These are phyloP conservation scores for Coccinonectria pachysandricola DNA, from an alignment of 2,329 filamentous ascomycete species.

Conservation along the genomic window DNA sequence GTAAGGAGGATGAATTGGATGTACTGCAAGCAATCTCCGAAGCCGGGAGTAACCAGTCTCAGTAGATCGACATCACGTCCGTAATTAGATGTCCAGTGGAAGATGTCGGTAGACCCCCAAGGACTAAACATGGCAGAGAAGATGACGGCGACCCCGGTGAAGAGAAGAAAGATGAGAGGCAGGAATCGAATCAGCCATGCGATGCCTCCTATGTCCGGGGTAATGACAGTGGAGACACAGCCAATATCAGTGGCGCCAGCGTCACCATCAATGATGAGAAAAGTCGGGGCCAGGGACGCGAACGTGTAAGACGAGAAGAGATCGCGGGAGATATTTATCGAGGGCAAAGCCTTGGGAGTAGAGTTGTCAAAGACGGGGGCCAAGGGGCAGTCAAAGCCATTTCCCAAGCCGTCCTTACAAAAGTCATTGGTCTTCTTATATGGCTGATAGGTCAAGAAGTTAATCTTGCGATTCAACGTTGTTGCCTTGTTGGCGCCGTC, in stretches of 20 bases:
- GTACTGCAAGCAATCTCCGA: slow-evolving; percentile 93
- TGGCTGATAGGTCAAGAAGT: slow-evolving; percentile 69
- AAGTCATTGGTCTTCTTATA: slow-evolving; percentile 50
- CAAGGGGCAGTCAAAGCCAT: slow-evolving; percentile 63
- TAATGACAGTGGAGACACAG: slow-evolving; percentile 74
- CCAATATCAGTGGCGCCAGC: slow-evolving; percentile 51
- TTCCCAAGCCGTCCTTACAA: slow-evolving; percentile 50
- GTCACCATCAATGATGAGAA: slow-evolving; percentile 70
- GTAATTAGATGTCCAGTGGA: slow-evolving; percentile 97
- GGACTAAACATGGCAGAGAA: slow-evolving; percentile 83
- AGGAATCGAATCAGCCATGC: slow-evolving; percentile 63
- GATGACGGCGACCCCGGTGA: slow-evolving; percentile 73
- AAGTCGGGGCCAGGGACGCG: slow-evolving; percentile 63
- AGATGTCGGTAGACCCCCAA: slow-evolving; percentile 84
- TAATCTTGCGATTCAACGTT: slow-evolving; percentile 61
- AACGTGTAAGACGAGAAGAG: slow-evolving; percentile 81
- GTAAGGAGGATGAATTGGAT: slow-evolving; percentile 87
- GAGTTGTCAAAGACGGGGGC: slow-evolving; percentile 54
- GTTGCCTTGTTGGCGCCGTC: slow-evolving; percentile 47
- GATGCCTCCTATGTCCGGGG: slow-evolving; percentile 67
- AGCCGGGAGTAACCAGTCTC: slow-evolving; percentile 86
- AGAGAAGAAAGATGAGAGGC: slow-evolving; percentile 65
- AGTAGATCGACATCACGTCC: slow-evolving; percentile 87
- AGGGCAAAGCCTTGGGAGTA: slow-evolving; percentile 45
- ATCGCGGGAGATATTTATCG: slow-evolving; percentile 62